Evolutionary conservation across 2,329 filamentous ascomycete species (phyloP).

Genomic region (Phialophora tarda): DNA sequence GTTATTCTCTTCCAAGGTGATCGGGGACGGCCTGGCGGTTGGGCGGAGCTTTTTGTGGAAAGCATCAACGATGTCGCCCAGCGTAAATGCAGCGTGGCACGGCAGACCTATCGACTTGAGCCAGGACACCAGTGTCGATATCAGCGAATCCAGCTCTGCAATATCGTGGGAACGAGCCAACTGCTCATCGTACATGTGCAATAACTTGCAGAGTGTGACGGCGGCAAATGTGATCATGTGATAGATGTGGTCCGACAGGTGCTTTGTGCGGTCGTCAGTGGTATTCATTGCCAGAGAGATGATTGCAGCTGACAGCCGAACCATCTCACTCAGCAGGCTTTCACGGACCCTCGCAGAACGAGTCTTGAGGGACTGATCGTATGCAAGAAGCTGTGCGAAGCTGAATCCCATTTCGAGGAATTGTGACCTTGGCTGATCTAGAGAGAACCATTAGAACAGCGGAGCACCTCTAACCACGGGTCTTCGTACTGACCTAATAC

Average conservation of each 20-base stretch:
- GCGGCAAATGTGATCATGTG: conserved; percentile 56
- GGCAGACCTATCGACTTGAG: conserved; percentile 51
- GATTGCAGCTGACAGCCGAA: conserved; percentile 49
- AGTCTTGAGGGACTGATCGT: conserved; percentile 49
- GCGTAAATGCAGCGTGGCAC: conserved; percentile 51
- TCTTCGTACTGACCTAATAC: conserved; percentile 42
- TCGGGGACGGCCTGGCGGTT: not conserved
- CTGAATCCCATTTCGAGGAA: conserved; percentile 56
- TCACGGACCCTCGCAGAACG: conserved; percentile 45
- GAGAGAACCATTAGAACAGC: not conserved
- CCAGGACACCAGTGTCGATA: conserved; percentile 48
- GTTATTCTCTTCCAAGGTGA: conserved; percentile 3
- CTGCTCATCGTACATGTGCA: conserved; percentile 48
- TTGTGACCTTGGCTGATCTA: conserved; percentile 52
- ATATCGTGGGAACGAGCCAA: conserved; percentile 44
- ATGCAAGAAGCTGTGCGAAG: conserved; percentile 53
- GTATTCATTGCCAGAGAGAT: conserved; percentile 53
- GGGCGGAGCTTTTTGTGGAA: conserved; percentile 48
- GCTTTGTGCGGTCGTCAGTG: conserved; percentile 51
- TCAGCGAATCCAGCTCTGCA: conserved; percentile 44
- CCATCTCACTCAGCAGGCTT: conserved; percentile 50
- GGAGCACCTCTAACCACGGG: not conserved
- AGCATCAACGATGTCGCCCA: conserved; percentile 48
- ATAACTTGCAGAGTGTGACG: conserved; percentile 47
- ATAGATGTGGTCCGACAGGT: conserved; percentile 56